These are phyloP conservation scores for Knoxdaviesia proteae DNA, from an alignment of 2,329 filamentous ascomycete genomes.

Conservation along the genomic window DNA sequence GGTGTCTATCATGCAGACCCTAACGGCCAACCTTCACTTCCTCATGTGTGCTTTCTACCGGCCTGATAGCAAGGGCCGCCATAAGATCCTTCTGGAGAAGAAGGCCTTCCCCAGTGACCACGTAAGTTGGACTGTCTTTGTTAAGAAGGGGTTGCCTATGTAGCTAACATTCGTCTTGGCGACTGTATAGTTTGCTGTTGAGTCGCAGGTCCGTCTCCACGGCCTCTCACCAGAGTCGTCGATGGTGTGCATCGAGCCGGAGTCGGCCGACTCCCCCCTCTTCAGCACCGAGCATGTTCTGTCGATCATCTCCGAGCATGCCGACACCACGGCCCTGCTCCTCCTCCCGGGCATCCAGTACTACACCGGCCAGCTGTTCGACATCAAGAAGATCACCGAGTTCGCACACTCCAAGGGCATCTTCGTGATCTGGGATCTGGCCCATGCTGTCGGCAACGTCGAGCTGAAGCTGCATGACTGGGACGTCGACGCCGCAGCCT, in stretches of 20 bases:
- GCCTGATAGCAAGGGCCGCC: conserved; percentile 31
- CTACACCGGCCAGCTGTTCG: conserved; percentile 76
- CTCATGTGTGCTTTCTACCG: conserved; percentile 66
- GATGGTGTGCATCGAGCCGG: conserved; percentile 48
- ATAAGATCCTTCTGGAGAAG: conserved; percentile 63
- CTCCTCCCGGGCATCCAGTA: conserved; percentile 79
- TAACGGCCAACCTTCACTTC: conserved; percentile 60
- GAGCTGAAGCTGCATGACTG: conserved; percentile 64
- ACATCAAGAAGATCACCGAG: conserved; percentile 60
- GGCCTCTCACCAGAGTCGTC: conserved; percentile 39
- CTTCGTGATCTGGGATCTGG: conserved; percentile 69
- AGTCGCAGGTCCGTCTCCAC: conserved; percentile 55
- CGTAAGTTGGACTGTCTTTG: conserved; percentile 17
- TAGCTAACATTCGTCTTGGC: too few relatives aligned
- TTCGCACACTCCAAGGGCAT: conserved; percentile 54
- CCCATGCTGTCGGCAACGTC: conserved; percentile 72
- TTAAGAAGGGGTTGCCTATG: too few relatives aligned
- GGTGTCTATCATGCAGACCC: conserved; percentile 64
- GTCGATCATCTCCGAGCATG: conserved; percentile 52
- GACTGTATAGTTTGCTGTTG: conserved; percentile 43
- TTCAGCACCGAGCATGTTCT: conserved; percentile 54
- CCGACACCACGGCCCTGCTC: conserved; percentile 50
- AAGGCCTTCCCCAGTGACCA: conserved; percentile 76
- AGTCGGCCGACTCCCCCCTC: conserved; percentile 15
- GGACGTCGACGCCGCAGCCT: conserved; percentile 78